Evolutionary conservation across 495 filamentous ascomycete species (phyloP).

Genomic region (Zalerion maritima): DNA sequence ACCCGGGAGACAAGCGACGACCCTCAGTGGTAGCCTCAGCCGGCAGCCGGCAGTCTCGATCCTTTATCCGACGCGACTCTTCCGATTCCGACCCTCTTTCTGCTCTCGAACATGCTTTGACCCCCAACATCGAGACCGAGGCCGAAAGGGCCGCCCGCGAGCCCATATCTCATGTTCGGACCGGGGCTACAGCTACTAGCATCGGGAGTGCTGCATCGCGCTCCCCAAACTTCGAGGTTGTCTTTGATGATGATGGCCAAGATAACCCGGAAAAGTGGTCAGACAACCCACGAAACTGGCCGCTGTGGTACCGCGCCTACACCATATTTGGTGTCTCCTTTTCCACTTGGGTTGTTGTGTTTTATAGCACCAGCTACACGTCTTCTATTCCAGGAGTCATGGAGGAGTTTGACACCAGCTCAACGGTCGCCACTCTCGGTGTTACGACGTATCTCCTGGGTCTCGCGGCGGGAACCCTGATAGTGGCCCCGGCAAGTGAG

Average conservation of each 20-base stretch:
- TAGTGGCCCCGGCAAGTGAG: constrained; percentile 66
- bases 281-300: constrained; percentile 76
- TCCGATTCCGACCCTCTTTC: constrained; percentile 19
- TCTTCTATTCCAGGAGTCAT: constrained; percentile 52
- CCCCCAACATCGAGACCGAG: constrained; percentile 15
- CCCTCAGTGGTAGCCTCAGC: no score
- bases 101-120: constrained; percentile 22
- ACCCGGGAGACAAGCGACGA: no score
- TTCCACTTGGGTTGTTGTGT: constrained; percentile 58
- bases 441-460: constrained; percentile 69
- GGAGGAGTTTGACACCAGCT: constrained; percentile 41
- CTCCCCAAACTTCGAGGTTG: constrained; percentile 60
- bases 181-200: constrained; percentile 27
- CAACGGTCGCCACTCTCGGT: constrained; percentile 53
- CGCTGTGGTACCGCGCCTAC: constrained; percentile 47
- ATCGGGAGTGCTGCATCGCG: constrained; percentile 43
- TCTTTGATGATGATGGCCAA: constrained; percentile 45
- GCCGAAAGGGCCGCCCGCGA: constrained; percentile 3
- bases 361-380: constrained; percentile 80
- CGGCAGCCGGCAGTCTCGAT: no score
- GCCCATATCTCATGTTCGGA: constrained; percentile 14
- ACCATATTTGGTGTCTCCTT: constrained; percentile 51
- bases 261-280: no score
- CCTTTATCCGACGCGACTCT: no score
- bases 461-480: constrained; percentile 54